These are phyloP conservation scores for Daedaleopsis nitida DNA, from an alignment of 768 basidiomycete species.

Conservation along the genomic window DNA sequence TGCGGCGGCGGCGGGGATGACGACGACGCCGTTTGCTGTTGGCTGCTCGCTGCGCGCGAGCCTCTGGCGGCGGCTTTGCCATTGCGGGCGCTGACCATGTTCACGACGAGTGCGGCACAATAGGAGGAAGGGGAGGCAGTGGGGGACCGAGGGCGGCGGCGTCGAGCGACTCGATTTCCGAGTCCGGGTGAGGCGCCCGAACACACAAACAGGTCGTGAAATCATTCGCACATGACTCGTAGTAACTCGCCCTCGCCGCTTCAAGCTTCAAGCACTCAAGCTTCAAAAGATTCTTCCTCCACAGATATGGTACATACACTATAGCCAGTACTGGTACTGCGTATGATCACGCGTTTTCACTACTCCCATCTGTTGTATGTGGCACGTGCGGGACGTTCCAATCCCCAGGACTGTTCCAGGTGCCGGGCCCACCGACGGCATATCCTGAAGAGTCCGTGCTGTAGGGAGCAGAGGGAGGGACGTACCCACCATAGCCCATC, in stretches of 20 bases:
- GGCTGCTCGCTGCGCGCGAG: constrained; percentile 10
- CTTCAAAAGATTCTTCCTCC: no score
- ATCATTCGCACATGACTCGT: no score
- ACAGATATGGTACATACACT: background rate
- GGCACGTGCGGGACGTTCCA: background rate
- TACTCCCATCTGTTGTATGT: background rate
- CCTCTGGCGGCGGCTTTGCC: constrained; percentile 15
- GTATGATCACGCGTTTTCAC: background rate
- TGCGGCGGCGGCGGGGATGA: constrained; percentile 11
- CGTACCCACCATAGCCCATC: constrained; percentile 29
- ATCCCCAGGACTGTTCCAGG: constrained; percentile 10
- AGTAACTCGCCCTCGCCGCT: no score
- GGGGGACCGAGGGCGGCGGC: constrained; percentile 5
- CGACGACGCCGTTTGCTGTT: constrained; percentile 14
- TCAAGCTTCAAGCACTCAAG: no score
- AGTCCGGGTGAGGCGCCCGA: background rate
- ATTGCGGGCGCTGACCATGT: constrained; percentile 14
- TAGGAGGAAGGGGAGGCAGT: background rate
- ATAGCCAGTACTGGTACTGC: no score
- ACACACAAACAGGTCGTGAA: constrained; percentile 1
- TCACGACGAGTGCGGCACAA: background rate
- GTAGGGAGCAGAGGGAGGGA: constrained; percentile 12
- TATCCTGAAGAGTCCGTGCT: constrained; percentile 14
- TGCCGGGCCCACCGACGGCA: constrained; percentile 1
- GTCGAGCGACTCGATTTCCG: background rate